Percentiles rank a stretch among this genome's conserved stretches.
These are phyloP conservation scores for Rhizopogon vulgaris DNA, from an alignment of 768 basidiomycete species.

Conservation along the genomic window DNA sequence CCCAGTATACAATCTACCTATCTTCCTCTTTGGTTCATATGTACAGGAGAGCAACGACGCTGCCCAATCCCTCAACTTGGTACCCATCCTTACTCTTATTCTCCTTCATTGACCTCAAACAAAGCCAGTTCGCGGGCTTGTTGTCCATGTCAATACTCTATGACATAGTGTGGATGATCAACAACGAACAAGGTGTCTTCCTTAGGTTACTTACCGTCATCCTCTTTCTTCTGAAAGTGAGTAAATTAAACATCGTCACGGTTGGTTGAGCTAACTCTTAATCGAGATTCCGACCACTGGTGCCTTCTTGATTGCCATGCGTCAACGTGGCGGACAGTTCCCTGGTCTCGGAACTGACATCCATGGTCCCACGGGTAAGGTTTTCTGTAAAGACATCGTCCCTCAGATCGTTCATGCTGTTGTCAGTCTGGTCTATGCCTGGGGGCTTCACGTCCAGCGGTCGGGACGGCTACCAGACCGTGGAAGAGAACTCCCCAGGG, in stretches of 20 bases:
- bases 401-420: not conserved
- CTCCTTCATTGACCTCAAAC: not conserved
- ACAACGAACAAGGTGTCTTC: conserved; percentile 49
- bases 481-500: conserved; percentile 43
- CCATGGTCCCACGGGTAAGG: conserved; percentile 51
- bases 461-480: conserved; percentile 56
- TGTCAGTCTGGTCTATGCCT: conserved; percentile 74
- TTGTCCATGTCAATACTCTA: conserved; percentile 56
- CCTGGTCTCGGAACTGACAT: conserved; percentile 45
- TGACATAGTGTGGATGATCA: conserved; percentile 67
- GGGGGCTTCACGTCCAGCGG: conserved; percentile 54
- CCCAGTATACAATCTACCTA: conserved; percentile 75
- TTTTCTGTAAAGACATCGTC: not conserved
- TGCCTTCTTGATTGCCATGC: conserved; percentile 43
- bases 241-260: not conserved
- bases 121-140: conserved; percentile 57
- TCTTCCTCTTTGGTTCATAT: conserved; percentile 74
- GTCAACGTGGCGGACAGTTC: conserved; percentile 54
- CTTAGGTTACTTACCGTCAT: conserved; percentile 49
- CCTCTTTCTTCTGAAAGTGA: conserved; percentile 55
- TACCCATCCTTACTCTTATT: conserved; percentile 24
- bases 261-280: not conserved
- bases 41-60: conserved; percentile 66
- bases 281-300: conserved; percentile 55
- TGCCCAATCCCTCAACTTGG: conserved; percentile 56